Evolutionary conservation across 768 basidiomycete genomes (phyloP), one percentile per base, ranked within the genome.

Genomic region (Tulasnella sp.): DNA sequence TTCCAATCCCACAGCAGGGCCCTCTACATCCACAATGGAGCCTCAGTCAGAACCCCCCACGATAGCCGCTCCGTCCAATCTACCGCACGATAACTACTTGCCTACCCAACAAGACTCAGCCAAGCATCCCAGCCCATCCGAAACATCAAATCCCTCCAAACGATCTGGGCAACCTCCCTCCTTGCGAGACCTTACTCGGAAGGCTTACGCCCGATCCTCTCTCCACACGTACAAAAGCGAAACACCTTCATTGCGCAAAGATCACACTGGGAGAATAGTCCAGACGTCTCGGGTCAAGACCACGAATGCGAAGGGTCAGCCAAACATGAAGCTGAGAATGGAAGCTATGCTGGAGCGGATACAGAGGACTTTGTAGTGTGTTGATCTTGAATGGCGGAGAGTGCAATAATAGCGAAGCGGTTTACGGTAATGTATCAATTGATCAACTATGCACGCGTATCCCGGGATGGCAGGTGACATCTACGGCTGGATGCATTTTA

Each of bases 291-390:
- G 43, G 3, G 56, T 49, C 19, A 21, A 73, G 77, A 67, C 70
- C 42, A 70, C 69, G 52, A 70, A 68, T 63, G 73, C 75, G 43
- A 65, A 67, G 60, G 73, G 79, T 3, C 80, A 82, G 65, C 81
- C 81, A n/a, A 75, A 80, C 67, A 92, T 94, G 91, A 86, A 84
- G 66, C 71, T 86, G 50, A 82, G 90, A 51, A 93, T 94, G 89
- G 80, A 82, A 62, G 83, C 80, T 27, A 76, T 94, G 76, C 77
- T 94, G 60, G 87, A 90, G 69, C 84, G 85, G 71, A 92, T 94
- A 64, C 85, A 87, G 65, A 17, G 48, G 49, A 21, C 30, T n/a
- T n/a, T n/a, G n/a, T n/a, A n/a, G n/a, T n/a, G n/a, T n/a, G n/a
- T n/a, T n/a, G n/a, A n/a, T n/a, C n/a, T n/a, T n/a, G n/a, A n/a